A percentile compares a stretch with the other conserved stretches of the same genome.
Conservation (phyloP, 495 filamentous ascomycete genomes). For the Rostrohypoxylon terebratum region DNA sequence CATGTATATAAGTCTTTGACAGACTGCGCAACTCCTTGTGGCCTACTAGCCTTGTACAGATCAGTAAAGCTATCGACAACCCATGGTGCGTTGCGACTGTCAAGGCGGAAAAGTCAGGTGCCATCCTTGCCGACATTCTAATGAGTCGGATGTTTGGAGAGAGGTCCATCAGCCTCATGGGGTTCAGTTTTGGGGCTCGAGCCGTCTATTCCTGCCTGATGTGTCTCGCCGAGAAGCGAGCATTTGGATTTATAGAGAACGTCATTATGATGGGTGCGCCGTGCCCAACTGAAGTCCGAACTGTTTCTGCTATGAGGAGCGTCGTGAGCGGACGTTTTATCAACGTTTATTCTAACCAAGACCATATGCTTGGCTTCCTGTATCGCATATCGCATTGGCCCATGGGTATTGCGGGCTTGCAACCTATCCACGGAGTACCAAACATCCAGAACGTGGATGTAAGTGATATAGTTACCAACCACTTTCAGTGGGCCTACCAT, state of each 20-base stretch:
- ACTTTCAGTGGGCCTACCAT: slow-evolving; percentile 66
- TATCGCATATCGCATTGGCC: slow-evolving; percentile 66
- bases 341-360: slow-evolving; percentile 70
- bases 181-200: slow-evolving; percentile 91
- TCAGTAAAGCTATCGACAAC: slow-evolving; percentile 86
- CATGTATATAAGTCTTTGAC: slow-evolving; percentile 68
- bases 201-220: slow-evolving; percentile 87
- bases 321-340: slow-evolving; percentile 67
- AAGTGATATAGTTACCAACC: slow-evolving; percentile 64
- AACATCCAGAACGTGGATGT: slow-evolving; percentile 70
- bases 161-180: slow-evolving; percentile 85
- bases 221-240: slow-evolving; percentile 76
- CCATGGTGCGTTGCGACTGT: slow-evolving; percentile 86
- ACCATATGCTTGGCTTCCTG: slow-evolving; percentile 71
- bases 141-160: slow-evolving; percentile 91
- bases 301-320: slow-evolving; percentile 67
- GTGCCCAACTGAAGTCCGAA: slow-evolving; percentile 67
- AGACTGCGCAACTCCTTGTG: slow-evolving; percentile 76
- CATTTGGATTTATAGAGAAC: slow-evolving; percentile 88
- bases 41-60: slow-evolving; percentile 81
- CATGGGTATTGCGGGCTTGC: slow-evolving; percentile 68
- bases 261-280: slow-evolving; percentile 87
- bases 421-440: slow-evolving; percentile 63
- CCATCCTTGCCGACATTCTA: slow-evolving; percentile 85
- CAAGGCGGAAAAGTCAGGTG: slow-evolving; percentile 87